Percentiles rank a stretch among this genome's conserved stretches.
Evolutionary conservation across 805 yeast species (phyloP).

Genomic region (Cyberlindnera samutprakarnensis): DNA sequence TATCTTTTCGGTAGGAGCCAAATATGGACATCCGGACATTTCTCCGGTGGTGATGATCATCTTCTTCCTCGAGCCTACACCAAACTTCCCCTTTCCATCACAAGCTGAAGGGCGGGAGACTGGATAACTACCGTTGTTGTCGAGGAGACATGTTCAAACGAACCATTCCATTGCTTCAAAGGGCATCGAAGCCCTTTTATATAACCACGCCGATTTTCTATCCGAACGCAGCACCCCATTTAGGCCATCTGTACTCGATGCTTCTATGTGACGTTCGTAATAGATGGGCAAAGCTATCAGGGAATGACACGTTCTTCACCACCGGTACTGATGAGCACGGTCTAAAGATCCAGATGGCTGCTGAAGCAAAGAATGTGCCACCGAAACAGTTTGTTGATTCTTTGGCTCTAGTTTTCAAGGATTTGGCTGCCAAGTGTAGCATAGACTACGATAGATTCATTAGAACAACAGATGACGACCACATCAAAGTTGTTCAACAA

Average conservation of each 20-base stretch:
- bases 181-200: slow-evolving; percentile 25
- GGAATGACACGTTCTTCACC: slow-evolving; percentile 44
- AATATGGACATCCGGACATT: too few relatives aligned
- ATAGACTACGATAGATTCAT: slow-evolving; percentile 71
- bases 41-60: too few relatives aligned
- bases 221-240: slow-evolving; percentile 91
- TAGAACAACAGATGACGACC: slow-evolving; percentile 85
- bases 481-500: slow-evolving; percentile 49
- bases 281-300: slow-evolving; percentile 57
- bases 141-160: slow-evolving; percentile 5
- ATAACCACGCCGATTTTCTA: slow-evolving; percentile 92
- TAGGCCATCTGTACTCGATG: slow-evolving; percentile 91
- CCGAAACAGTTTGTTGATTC: slow-evolving; percentile 71
- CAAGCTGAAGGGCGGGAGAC: neutral
- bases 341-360: slow-evolving; percentile 84
- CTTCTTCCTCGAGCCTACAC: too few relatives aligned
- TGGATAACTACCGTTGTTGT: neutral
- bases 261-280: slow-evolving; percentile 69
- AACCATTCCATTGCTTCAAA: slow-evolving; percentile 4
- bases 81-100: too few relatives aligned
- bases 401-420: slow-evolving; percentile 55
- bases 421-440: slow-evolving; percentile 49
- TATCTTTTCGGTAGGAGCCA: too few relatives aligned
- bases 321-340: slow-evolving; percentile 99
- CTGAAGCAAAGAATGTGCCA: slow-evolving; percentile 40